A percentile compares a stretch with the other conserved stretches of the same genome.
Evolutionary conservation across 2,329 filamentous ascomycete species (phyloP).

Genomic region (Chaetomium sp.): DNA sequence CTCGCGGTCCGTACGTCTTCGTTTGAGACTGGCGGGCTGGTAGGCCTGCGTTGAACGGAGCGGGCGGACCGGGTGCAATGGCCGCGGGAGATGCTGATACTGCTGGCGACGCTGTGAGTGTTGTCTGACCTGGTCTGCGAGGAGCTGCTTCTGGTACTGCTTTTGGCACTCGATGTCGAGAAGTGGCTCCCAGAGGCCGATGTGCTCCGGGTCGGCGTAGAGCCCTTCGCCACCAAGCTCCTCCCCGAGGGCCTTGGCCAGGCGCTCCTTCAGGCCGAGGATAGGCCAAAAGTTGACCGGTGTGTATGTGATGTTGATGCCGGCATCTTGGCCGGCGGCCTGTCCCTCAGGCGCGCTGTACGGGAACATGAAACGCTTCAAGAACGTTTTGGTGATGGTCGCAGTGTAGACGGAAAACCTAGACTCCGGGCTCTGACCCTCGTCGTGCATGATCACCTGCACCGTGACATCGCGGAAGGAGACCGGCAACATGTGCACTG

Average conservation of each 20-base stretch:
- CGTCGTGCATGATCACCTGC: slow-evolving; percentile 46
- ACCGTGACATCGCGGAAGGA: slow-evolving; percentile 44
- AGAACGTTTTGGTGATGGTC: slow-evolving; percentile 41
- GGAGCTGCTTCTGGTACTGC: no score
- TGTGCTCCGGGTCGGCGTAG: slow-evolving; percentile 29
- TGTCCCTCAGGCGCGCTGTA: slow-evolving; percentile 30
- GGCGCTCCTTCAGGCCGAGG: slow-evolving; percentile 47
- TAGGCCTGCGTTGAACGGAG: neutral
- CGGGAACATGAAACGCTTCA: slow-evolving; percentile 46
- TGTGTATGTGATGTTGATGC: slow-evolving; percentile 42
- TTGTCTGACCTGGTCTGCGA: no score
- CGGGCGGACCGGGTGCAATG: neutral
- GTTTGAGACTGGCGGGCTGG: slow-evolving; percentile 25
- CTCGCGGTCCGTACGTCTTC: slow-evolving; percentile 31
- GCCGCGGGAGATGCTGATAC: neutral
- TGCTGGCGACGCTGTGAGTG: no score
- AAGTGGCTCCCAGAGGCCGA: slow-evolving; percentile 42
- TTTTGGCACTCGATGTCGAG: slow-evolving; percentile 15
- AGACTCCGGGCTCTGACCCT: slow-evolving; percentile 30
- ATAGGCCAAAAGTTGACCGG: slow-evolving; percentile 50
- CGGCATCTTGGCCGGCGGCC: slow-evolving; percentile 24
- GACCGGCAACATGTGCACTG: slow-evolving; percentile 22
- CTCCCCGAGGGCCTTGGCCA: slow-evolving; percentile 46
- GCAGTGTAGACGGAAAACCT: slow-evolving; percentile 50
- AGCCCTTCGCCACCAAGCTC: slow-evolving; percentile 40